These are phyloP conservation scores for Pythium sp. DNA, from an alignment of 352 stramenopile genomes.

Conservation along the genomic window DNA sequence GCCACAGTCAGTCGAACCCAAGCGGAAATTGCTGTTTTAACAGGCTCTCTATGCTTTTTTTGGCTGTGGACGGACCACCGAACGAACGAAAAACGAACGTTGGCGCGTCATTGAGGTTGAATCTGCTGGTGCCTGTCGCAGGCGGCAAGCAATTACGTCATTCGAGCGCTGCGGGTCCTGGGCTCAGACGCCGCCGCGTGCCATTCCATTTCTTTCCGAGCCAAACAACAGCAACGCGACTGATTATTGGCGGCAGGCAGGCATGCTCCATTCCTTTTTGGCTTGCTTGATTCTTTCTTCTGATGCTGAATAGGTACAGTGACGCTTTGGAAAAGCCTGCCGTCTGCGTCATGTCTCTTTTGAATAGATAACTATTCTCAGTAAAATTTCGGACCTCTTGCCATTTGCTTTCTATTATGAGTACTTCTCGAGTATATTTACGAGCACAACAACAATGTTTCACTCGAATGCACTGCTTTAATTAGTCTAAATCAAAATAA, in stretches of 20 bases:
- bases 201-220: background rate
- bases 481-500: no score
- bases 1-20: background rate
- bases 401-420: background rate
- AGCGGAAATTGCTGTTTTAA: background rate
- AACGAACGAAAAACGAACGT: background rate
- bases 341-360: background rate
- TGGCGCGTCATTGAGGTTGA: background rate
- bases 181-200: background rate
- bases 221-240: background rate
- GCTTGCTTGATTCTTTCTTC: background rate
- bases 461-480: no score
- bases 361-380: background rate
- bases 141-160: background rate
- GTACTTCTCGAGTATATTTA: background rate
- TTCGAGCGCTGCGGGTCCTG: background rate
- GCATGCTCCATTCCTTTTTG: background rate
- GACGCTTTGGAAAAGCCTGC: background rate
- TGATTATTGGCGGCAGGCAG: background rate
- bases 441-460: no score
- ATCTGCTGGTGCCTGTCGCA: background rate
- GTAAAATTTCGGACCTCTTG: background rate
- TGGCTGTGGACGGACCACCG: background rate
- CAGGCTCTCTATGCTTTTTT: background rate
- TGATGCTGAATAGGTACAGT: background rate